Evolutionary conservation across 2,329 filamentous ascomycete genomes (phyloP), one percentile per base, ranked within the genome.

Genomic region (Pyricularia sp.): DNA sequence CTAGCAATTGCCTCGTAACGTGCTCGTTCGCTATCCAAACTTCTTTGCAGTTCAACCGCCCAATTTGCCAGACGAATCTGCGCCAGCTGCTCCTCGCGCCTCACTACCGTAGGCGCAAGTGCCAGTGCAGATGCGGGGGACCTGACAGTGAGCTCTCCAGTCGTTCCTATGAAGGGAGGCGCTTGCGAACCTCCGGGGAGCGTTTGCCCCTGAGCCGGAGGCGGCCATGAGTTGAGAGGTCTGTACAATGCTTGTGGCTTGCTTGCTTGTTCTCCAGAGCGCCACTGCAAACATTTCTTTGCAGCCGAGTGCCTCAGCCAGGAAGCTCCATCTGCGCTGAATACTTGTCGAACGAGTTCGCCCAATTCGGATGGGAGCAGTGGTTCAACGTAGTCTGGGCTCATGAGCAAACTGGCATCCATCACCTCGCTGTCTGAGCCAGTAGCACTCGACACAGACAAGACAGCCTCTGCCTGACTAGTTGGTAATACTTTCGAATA

Each of bases 381-480:
- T 0, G 94, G 94, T 71, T 92, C 90, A 17, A 95, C 82, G 76
- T 97, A 98, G 74, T 95, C 92, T 0, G 94, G 90, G 69, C 90
- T 93, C 94, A 98, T 98, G 23, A 98, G 84, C 0, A 97, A 83
- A 74, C 93, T 97, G 23, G 94, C 94, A 77, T 98, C 94, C 90
- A 98, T 96, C 63, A 85, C 88, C 58, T 97, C 92, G 70, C 88
- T 81, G 74, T 97, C 93, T 26, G 86, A 86, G 1, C 85, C 87
- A 28, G 86, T 83, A 14, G 86, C 86, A 25, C 91, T 95, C 1
- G 94, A 97, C 25, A 97, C 85, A 0, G 92, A 88, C 75, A 92
- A 96, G 2, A 90, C 87, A 70, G 81, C 81, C 31, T 42, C 9
- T 58, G 69, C 17, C 14, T 31, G 1, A 55, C 58, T 20, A 55